Evolutionary conservation across 257 asterid species (phyloP), one percentile per base, ranked within the genome.

Genomic region (Solanum appendiculatum): DNA sequence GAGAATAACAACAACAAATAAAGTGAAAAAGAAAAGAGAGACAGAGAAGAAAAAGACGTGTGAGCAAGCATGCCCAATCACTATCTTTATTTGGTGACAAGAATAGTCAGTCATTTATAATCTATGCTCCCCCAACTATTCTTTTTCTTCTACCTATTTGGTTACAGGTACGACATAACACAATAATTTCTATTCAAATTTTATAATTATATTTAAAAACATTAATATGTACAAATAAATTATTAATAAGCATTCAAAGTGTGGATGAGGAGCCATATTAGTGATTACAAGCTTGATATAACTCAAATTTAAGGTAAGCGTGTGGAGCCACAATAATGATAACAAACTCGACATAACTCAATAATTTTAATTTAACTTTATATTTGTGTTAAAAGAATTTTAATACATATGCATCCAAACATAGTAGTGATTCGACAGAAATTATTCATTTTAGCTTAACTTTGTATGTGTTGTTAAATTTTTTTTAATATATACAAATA

Each of bases 31-130:
- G 5, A 48, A 5, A 46, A 39, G 29, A 6, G 11, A 34, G 68
- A 21, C 56, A 73, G 1, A 36, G 85, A 74, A 63, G 97, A 93
- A 94, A 92, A 87, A 40, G 95, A 93, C 92, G 87, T 86, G 89
- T 86, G 92, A 89, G 93, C 86, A 83, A 84, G 92, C 91, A 91
- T 89, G 96, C 86, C 86, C 78, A 56, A 86, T 86, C 85, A 39
- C 75, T 64, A 91, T 90, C 86, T 68, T 60, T 11, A 25, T 44
- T 78, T 44, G n/a, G 64, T n/a, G 58, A 77, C 58, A 78, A 78
- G 44, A 14, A 25, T 78, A 44, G 16, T 42, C 84, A 25, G 63
- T 42, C 23, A 23, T 56, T 56, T 9, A 33, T 18, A 33, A 40
- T 40, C 83, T 40, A 14, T 75, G 64, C 9, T 78, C 11, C 58